Evolutionary conservation across 768 basidiomycete genomes (phyloP).

Genomic region (Dacryopinax primogenitus): DNA sequence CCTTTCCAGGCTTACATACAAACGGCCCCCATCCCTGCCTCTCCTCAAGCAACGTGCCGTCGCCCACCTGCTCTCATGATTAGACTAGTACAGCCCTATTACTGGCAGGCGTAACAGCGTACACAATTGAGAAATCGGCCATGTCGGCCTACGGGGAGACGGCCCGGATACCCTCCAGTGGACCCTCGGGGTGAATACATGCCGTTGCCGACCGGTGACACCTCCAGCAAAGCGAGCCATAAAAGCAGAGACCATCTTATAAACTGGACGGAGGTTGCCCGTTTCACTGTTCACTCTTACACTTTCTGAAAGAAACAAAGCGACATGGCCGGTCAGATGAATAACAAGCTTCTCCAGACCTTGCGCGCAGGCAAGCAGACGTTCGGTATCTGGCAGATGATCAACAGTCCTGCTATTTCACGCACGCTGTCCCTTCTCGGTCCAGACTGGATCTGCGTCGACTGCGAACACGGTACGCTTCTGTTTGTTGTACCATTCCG

Average conservation of each 20-base stretch:
- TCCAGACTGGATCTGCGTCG: conserved; percentile 18
- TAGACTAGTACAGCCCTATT: no score
- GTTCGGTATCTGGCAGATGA: conserved; percentile 10
- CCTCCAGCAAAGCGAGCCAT: neutral
- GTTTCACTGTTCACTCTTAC: neutral
- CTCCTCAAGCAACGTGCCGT: no score
- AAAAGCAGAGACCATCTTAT: neutral
- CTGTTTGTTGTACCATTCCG: neutral
- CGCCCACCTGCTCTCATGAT: no score
- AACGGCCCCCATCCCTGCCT: no score
- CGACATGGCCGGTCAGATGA: neutral
- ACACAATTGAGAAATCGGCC: no score
- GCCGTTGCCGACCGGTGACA: neutral
- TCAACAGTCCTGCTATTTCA: conserved; percentile 1
- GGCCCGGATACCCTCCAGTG: neutral
- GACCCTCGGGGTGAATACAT: neutral
- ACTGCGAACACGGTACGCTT: conserved; percentile 19
- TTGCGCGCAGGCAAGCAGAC: neutral
- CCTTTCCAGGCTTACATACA: no score
- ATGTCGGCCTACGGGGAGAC: conserved; percentile 6
- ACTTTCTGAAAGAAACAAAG: neutral
- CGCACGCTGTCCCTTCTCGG: conserved; percentile 8
- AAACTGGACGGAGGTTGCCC: neutral
- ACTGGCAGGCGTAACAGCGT: no score
- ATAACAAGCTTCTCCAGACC: conserved; percentile 5